Conservation (phyloP, 108 stramenopile species). For the Cyclostephanos invisitatus region DNA sequence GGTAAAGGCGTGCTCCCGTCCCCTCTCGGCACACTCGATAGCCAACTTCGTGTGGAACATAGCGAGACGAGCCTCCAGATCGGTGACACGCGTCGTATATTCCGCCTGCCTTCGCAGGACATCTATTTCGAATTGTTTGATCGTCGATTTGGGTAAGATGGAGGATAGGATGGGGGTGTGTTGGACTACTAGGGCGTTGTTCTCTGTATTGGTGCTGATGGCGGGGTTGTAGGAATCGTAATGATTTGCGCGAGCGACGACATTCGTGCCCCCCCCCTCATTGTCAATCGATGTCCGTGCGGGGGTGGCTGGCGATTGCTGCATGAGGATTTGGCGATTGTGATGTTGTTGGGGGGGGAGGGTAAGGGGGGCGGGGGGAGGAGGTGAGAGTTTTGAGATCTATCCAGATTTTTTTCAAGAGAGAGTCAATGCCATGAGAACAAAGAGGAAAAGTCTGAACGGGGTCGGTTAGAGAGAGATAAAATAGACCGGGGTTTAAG, state of each 20-base stretch:
- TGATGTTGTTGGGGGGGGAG: too few relatives aligned
- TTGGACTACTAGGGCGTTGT: neutral
- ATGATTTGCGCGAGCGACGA: neutral
- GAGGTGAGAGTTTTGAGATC: too few relatives aligned
- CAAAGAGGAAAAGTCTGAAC: too few relatives aligned
- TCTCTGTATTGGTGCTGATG: neutral
- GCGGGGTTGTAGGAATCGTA: neutral
- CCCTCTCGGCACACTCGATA: constrained; percentile 36
- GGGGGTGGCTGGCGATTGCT: neutral
- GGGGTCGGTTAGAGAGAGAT: too few relatives aligned
- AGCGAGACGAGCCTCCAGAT: constrained; percentile 36
- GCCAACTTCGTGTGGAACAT: constrained; percentile 42
- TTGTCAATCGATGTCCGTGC: neutral
- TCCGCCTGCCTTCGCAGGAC: constrained; percentile 40
- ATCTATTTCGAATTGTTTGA: constrained; percentile 37
- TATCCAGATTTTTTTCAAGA: too few relatives aligned
- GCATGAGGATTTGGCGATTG: neutral
- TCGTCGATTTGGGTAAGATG: constrained; percentile 16
- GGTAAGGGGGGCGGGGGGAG: too few relatives aligned
- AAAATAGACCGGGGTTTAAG: too few relatives aligned
- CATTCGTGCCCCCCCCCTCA: neutral
- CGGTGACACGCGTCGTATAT: constrained; percentile 37
- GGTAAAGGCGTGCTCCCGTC: constrained; percentile 34
- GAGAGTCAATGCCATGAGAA: too few relatives aligned
- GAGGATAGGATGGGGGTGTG: constrained; percentile 10